Percentiles rank a stretch among this genome's conserved stretches.
phyloP scores from a whole-genome alignment of 495 filamentous ascomycete species.

The Penicillium malachiteum region DNA sequence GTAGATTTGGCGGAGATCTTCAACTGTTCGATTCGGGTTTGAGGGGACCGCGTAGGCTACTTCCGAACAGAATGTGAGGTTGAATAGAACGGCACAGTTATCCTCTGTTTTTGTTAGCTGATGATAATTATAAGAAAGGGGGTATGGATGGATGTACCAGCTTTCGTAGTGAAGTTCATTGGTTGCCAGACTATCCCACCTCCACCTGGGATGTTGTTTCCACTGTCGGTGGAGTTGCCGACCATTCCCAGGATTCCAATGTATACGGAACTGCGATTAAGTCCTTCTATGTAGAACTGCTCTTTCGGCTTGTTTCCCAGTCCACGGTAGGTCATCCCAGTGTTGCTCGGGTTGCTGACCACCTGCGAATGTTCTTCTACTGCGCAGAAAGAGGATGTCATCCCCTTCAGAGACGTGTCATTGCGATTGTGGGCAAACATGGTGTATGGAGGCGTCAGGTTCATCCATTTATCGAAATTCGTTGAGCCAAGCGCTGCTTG shows the following conservation, averaged over 20 bases:
- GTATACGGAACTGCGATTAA: slow-evolving; percentile 71
- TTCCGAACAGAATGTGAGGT: slow-evolving; percentile 80
- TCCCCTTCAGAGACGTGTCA: slow-evolving; percentile 58
- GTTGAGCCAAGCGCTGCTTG: slow-evolving; percentile 38
- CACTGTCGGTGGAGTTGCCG: slow-evolving; percentile 49
- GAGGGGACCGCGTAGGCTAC: slow-evolving; percentile 88
- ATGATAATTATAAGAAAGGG: neutral
- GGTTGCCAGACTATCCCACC: slow-evolving; percentile 70
- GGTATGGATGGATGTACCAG: slow-evolving; percentile 49
- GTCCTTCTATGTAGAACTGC: slow-evolving; percentile 76
- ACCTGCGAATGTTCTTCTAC: slow-evolving; percentile 62
- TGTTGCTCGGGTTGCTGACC: slow-evolving; percentile 51
- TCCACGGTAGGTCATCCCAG: slow-evolving; percentile 66
- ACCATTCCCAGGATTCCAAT: slow-evolving; percentile 65
- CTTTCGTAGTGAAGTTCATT: slow-evolving; percentile 72
- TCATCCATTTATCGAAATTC: slow-evolving; percentile 55
- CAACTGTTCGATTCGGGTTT: slow-evolving; percentile 53
- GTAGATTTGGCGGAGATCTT: slow-evolving; percentile 62
- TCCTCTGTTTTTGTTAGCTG: slow-evolving; percentile 38
- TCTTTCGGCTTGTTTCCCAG: slow-evolving; percentile 65
- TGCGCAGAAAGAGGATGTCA: slow-evolving; percentile 75
- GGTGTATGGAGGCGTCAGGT: slow-evolving; percentile 61
- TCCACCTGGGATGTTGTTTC: slow-evolving; percentile 55
- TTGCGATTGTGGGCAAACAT: slow-evolving; percentile 75
- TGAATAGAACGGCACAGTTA: slow-evolving; percentile 82